These are phyloP conservation scores for Tylopilus vinaceipallidus DNA, from an alignment of 768 basidiomycete species.

Conservation along the genomic window DNA sequence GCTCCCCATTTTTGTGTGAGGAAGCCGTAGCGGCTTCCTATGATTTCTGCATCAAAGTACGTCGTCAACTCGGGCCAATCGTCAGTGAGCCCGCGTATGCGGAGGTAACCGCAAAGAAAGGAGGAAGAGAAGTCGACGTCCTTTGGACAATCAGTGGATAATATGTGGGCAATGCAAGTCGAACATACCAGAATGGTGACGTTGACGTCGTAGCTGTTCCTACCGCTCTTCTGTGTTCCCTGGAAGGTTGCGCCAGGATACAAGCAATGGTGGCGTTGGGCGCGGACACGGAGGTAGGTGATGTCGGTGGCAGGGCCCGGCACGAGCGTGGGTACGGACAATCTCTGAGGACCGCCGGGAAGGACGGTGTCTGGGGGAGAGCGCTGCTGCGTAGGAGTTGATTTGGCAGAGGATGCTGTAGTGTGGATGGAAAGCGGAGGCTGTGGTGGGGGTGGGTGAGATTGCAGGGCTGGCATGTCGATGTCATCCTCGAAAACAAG, in stretches of 20 bases:
- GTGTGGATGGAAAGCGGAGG: slow-evolving; percentile 14
- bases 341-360: slow-evolving; percentile 11
- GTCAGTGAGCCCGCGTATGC: slow-evolving; percentile 88
- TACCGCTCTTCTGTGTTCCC: slow-evolving; percentile 92
- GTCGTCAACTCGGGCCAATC: slow-evolving; percentile 96
- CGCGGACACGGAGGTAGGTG: slow-evolving; percentile 70
- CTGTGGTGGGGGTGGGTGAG: slow-evolving; percentile 6
- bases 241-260: slow-evolving; percentile 88
- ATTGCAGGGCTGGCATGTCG: slow-evolving; percentile 27
- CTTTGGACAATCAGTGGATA: slow-evolving; percentile 37
- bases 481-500: slow-evolving; percentile 36
- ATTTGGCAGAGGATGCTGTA: slow-evolving; percentile 9
- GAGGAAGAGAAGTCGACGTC: slow-evolving; percentile 89
- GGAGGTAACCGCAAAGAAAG: slow-evolving; percentile 86
- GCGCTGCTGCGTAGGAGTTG: slow-evolving; percentile 18
- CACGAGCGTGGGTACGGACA: slow-evolving; percentile 9
- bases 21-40: slow-evolving; percentile 88
- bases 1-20: slow-evolving; percentile 90
- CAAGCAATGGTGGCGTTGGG: slow-evolving; percentile 71
- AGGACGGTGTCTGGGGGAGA: slow-evolving; percentile 10
- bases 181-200: slow-evolving; percentile 85
- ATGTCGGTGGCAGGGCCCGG: slow-evolving; percentile 69
- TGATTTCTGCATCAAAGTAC: slow-evolving; percentile 96
- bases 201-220: slow-evolving; percentile 92
- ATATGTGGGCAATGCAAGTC: slow-evolving; percentile 2